Conservation (phyloP, 345 rosid genomes). For the Eucalyptus microcorys region DNA sequence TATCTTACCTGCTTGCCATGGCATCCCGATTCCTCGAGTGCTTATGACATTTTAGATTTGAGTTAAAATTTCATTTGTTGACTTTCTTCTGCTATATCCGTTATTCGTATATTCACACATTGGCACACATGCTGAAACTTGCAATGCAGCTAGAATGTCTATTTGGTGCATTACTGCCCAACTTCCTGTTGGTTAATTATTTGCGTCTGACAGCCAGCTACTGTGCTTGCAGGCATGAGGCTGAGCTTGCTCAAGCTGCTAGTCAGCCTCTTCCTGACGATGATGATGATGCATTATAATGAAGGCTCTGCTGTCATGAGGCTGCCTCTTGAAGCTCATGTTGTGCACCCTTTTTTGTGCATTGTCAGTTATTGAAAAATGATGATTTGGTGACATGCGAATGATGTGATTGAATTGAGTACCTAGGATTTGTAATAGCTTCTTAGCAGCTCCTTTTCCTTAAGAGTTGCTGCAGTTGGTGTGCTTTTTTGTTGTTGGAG, state of each 20-base stretch:
- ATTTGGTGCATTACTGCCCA: not conserved
- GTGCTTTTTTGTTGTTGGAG: not conserved
- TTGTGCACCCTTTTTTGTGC: not conserved
- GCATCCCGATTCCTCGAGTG: not conserved
- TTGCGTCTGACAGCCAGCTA: not conserved
- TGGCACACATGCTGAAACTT: not conserved
- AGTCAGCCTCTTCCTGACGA: conserved; percentile 78
- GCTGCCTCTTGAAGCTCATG: not conserved
- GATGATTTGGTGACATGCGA: not conserved
- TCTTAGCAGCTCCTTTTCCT: not conserved
- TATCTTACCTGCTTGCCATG: not conserved
- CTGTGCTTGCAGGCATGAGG: conserved; percentile 45
- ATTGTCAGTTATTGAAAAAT: not conserved
- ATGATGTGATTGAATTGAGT: not conserved
- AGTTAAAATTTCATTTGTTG: not conserved
- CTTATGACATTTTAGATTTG: not conserved
- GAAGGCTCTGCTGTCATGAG: not conserved
- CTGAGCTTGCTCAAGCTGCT: conserved; percentile 66
- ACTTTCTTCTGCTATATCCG: not conserved
- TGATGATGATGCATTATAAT: conserved; percentile 60
- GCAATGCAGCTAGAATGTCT: not conserved
- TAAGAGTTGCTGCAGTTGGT: not conserved
- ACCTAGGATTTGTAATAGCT: not conserved
- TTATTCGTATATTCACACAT: not conserved
- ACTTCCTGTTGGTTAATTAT: not conserved